These are phyloP conservation scores for Podospora didyma DNA, from an alignment of 495 filamentous ascomycete genomes.

Conservation along the genomic window DNA sequence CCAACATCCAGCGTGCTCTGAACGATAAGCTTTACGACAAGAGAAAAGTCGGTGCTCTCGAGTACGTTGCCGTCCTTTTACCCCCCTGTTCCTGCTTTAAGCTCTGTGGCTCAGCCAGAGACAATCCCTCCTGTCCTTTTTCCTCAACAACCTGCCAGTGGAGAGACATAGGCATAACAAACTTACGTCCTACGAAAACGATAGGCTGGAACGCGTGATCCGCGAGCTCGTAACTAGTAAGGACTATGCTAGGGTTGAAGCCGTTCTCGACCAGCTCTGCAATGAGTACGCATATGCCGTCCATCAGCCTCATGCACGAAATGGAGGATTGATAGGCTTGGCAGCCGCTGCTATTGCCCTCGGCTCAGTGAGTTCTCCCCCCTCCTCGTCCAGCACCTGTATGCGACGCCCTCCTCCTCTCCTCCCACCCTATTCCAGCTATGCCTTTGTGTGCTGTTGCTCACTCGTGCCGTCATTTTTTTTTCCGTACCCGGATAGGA, in stretches of 20 bases:
- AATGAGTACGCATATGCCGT: conserved; percentile 98
- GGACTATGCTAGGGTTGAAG: conserved; percentile 72
- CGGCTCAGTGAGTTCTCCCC: conserved; percentile 66
- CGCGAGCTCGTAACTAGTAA: conserved; percentile 74
- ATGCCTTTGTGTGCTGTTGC: conserved; percentile 4
- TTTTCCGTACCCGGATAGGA: conserved; percentile 44
- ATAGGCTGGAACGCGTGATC: conserved; percentile 73
- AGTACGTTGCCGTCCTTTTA: conserved; percentile 57
- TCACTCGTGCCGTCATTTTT: conserved; percentile 9
- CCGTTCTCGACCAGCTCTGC: conserved; percentile 91
- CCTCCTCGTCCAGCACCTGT: background rate
- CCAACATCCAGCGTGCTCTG: conserved; percentile 79
- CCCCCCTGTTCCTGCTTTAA: background rate
- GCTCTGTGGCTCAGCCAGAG: background rate
- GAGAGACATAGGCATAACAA: background rate
- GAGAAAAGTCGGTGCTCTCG: conserved; percentile 90
- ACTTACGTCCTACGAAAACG: background rate
- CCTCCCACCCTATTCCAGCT: background rate
- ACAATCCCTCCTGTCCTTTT: background rate
- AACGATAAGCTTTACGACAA: conserved; percentile 99
- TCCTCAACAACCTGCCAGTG: background rate
- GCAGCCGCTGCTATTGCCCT: conserved; percentile 96
- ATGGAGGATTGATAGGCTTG: conserved; percentile 93
- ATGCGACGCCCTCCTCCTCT: background rate
- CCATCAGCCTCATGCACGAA: conserved; percentile 94